Evolutionary conservation across 73 alveolate genomes (phyloP).

Genomic region (Diophrys sp.): DNA sequence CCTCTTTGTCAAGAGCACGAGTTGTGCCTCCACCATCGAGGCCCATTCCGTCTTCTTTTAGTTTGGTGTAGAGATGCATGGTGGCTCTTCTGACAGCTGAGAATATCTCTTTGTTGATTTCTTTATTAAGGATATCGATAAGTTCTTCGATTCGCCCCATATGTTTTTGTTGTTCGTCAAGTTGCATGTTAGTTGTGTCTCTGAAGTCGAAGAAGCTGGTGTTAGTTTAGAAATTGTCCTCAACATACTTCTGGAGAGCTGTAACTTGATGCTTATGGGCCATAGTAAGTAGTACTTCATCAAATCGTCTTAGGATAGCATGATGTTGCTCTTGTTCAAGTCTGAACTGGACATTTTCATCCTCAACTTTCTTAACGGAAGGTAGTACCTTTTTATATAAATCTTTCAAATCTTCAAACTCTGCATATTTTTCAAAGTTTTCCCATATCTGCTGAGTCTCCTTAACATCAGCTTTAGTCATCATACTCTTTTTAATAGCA

Average conservation of each 20-base stretch:
- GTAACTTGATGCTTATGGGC: slow-evolving; percentile 6
- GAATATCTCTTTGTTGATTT: background rate
- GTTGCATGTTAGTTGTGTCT: background rate
- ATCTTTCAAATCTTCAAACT: background rate
- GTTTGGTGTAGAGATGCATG: background rate
- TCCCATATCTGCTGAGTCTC: background rate
- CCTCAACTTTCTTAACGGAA: background rate
- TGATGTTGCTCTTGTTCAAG: slow-evolving; percentile 3
- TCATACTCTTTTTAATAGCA: background rate
- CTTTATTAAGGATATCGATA: background rate
- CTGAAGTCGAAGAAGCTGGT: background rate
- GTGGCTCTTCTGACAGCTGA: background rate
- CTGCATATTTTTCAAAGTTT: background rate
- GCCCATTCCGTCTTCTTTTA: background rate
- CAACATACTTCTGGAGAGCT: background rate
- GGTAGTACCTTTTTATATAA: background rate
- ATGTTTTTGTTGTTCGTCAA: background rate
- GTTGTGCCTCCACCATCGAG: slow-evolving; percentile 3
- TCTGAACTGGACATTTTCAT: background rate
- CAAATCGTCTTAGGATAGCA: slow-evolving; percentile 16
- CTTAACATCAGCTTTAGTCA: background rate
- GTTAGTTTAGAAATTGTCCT: background rate
- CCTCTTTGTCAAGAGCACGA: background rate
- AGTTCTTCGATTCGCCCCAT: background rate
- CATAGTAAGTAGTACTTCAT: slow-evolving; percentile 18